Percentiles rank a stretch among this genome's conserved stretches.
Evolutionary conservation across 768 basidiomycete species (phyloP).

Genomic region (Gloeostereum incarnatum): DNA sequence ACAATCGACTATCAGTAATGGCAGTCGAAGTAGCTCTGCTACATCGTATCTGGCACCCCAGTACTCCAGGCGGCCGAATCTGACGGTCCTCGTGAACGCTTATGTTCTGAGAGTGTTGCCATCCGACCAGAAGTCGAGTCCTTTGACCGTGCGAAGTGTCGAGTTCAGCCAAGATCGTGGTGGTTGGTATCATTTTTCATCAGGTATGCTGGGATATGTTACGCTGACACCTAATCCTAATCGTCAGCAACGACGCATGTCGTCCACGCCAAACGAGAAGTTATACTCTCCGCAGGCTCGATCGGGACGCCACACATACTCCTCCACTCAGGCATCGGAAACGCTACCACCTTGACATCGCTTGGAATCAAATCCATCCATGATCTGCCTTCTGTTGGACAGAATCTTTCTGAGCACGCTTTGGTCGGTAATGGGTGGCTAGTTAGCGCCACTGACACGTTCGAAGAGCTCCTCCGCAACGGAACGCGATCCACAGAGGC

Average conservation of each 20-base stretch:
- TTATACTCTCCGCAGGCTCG: constrained; percentile 27
- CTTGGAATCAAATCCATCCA: constrained; percentile 17
- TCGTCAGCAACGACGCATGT: background rate
- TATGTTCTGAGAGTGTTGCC: constrained; percentile 15
- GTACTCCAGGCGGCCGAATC: constrained; percentile 14
- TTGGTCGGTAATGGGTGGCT: constrained; percentile 12
- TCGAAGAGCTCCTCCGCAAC: constrained; percentile 17
- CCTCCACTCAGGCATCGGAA: constrained; percentile 24
- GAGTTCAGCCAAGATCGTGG: constrained; percentile 12
- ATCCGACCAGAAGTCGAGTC: constrained; percentile 1
- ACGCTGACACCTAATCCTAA: background rate
- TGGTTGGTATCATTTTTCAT: constrained; percentile 5
- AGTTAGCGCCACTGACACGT: constrained; percentile 16
- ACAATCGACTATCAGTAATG: constrained; percentile 20
- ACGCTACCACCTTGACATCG: constrained; percentile 12
- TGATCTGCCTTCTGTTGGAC: constrained; percentile 24
- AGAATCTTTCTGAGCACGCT: constrained; percentile 24
- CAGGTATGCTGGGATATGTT: background rate
- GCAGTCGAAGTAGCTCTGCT: constrained; percentile 26
- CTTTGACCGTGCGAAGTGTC: constrained; percentile 11
- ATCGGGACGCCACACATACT: constrained; percentile 25
- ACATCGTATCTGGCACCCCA: constrained; percentile 20
- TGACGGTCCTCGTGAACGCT: constrained; percentile 20
- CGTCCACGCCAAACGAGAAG: constrained; percentile 21
- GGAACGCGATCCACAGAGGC: constrained; percentile 12